Percentiles rank a stretch among this genome's conserved stretches.
Evolutionary conservation across 108 stramenopile genomes (phyloP).

Genomic region (Pseudonitzschia delicatissima): DNA sequence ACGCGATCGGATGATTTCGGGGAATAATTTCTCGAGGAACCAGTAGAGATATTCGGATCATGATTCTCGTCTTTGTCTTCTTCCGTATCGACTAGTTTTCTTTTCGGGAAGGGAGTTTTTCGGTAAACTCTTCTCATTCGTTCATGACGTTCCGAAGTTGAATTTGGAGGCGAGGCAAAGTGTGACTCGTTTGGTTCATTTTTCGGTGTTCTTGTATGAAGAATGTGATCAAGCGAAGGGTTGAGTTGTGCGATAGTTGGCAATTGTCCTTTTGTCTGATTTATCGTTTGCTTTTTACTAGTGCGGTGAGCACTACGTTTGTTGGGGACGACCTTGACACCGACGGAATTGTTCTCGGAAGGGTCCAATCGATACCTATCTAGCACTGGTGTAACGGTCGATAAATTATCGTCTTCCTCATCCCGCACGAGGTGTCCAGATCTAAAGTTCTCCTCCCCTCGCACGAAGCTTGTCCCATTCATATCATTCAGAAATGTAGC

Average conservation of each 20-base stretch:
- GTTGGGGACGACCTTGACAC: constrained; percentile 54
- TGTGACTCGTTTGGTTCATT: neutral
- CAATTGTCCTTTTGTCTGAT: neutral
- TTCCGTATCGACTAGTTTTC: constrained; percentile 1
- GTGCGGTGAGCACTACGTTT: constrained; percentile 21
- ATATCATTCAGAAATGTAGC: constrained; percentile 37
- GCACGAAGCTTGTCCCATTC: neutral
- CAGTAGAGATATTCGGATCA: constrained; percentile 24
- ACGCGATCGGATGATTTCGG: neutral
- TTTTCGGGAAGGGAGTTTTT: constrained; percentile 36
- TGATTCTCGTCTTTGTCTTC: constrained; percentile 28
- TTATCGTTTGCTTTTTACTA: constrained; percentile 4
- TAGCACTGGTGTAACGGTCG: constrained; percentile 40
- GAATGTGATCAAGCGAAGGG: constrained; percentile 1
- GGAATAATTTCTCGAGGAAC: neutral
- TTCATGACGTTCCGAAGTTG: constrained; percentile 2
- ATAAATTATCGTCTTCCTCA: constrained; percentile 25
- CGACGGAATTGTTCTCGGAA: constrained; percentile 32
- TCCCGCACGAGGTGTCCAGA: constrained; percentile 11
- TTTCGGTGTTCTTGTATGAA: constrained; percentile 9
- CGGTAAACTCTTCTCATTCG: constrained; percentile 28
- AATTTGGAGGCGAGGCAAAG: constrained; percentile 1
- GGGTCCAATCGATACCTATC: constrained; percentile 45
- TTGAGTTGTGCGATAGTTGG: constrained; percentile 7
- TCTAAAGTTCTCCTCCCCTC: neutral